Evolutionary conservation across 2,329 filamentous ascomycete species (phyloP).

Genomic region (Phyllosticta citrichinensis): DNA sequence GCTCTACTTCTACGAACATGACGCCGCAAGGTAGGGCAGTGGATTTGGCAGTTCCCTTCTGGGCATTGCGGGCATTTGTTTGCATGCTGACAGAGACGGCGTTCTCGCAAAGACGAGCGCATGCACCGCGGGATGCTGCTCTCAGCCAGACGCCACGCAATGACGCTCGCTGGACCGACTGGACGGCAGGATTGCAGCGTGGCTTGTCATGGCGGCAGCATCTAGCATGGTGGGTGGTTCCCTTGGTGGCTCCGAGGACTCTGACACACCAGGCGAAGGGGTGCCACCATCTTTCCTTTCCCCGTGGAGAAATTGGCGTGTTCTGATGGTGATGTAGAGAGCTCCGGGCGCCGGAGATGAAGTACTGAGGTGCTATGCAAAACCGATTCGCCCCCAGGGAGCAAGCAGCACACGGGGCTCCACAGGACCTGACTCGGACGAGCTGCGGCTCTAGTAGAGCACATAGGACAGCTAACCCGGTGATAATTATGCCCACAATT

Average conservation of each 20-base stretch:
- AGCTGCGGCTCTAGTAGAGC: not conserved
- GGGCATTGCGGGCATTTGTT: not conserved
- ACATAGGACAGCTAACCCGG: not conserved
- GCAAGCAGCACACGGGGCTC: not conserved
- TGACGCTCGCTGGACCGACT: not conserved
- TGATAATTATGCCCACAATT: not conserved
- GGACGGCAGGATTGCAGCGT: not conserved
- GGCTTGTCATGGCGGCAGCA: constrained; percentile 6
- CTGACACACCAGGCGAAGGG: not conserved
- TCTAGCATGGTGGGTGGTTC: not conserved
- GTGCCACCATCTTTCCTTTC: not conserved
- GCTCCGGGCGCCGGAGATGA: not conserved
- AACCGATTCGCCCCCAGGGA: not conserved
- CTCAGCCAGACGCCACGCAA: not conserved
- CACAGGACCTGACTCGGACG: not conserved
- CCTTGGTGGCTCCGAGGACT: not conserved
- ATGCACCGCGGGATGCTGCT: not conserved
- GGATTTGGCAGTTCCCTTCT: not conserved
- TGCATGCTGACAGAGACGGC: not conserved
- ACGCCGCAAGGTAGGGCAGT: not conserved
- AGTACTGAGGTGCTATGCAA: not conserved
- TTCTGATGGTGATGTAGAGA: not conserved
- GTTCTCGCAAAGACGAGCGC: not conserved
- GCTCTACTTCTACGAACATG: too few relatives aligned
- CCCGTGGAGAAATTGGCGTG: not conserved